Evolutionary conservation across 768 basidiomycete species (phyloP).

Genomic region (Polyporus arcularius): DNA sequence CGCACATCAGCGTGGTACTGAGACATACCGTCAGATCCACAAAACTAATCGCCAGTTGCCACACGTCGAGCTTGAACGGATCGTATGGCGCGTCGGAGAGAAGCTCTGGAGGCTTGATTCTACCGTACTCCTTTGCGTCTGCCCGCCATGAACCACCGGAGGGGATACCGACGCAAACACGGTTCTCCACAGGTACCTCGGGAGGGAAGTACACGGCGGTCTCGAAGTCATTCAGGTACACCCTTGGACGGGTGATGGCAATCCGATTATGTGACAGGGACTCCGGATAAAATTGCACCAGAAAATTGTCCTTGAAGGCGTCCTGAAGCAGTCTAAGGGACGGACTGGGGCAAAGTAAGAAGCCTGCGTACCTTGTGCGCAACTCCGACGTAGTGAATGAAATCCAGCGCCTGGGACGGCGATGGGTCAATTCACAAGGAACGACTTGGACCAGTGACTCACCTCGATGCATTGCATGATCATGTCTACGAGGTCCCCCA

Average conservation of each 20-base stretch:
- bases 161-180: neutral
- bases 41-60: constrained; percentile 4
- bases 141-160: neutral
- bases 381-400: constrained; percentile 26
- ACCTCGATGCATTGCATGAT: constrained; percentile 32
- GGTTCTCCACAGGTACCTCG: constrained; percentile 19
- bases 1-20: neutral
- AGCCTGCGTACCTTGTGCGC: constrained; percentile 28
- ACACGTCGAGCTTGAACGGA: constrained; percentile 4
- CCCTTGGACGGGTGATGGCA: constrained; percentile 27
- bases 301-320: constrained; percentile 34
- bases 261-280: constrained; percentile 21
- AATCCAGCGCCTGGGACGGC: constrained; percentile 20
- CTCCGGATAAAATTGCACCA: constrained; percentile 35
- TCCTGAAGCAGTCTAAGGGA: constrained; percentile 21
- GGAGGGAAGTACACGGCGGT: constrained; percentile 30
- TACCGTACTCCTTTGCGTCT: neutral
- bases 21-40: neutral
- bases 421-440: neutral
- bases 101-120: neutral
- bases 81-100: constrained; percentile 2
- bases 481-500: constrained; percentile 34
- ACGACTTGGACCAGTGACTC: neutral
- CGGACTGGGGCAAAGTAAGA: neutral
- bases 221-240: constrained; percentile 37